Conservation (phyloP, 2,329 filamentous ascomycete genomes). For the Colletotrichum noveboracense region DNA sequence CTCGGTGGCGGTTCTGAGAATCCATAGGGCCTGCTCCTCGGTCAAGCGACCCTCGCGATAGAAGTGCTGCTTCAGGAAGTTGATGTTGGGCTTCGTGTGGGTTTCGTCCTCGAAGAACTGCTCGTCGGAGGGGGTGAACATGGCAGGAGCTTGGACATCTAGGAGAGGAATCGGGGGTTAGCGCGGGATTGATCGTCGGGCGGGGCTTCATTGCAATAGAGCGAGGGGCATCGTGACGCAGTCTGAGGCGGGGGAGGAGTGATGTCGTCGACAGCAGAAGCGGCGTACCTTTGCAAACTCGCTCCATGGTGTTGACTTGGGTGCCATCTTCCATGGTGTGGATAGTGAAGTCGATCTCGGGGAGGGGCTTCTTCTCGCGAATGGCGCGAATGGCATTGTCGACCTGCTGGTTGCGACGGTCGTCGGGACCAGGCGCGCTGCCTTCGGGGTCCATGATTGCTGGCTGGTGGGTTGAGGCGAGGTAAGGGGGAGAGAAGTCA, state of each 20-base stretch:
- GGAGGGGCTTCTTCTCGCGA: conserved; percentile 90
- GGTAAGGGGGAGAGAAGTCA: not conserved
- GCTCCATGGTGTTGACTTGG: conserved; percentile 93
- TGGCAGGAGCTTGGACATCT: conserved; percentile 98
- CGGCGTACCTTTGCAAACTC: conserved; percentile 92
- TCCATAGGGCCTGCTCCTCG: conserved; percentile 96
- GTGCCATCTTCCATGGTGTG: conserved; percentile 98
- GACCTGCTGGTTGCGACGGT: conserved; percentile 66
- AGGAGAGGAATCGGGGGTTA: conserved; percentile 28
- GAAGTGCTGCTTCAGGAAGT: conserved; percentile 97
- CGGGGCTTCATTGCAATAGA: conserved; percentile 10
- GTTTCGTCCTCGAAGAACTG: conserved; percentile 92
- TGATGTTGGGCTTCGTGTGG: conserved; percentile 86
- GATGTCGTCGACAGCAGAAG: conserved; percentile 6
- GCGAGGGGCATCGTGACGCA: conserved; percentile 14
- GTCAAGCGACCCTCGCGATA: conserved; percentile 96
- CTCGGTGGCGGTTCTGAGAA: conserved; percentile 86
- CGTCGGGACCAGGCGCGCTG: conserved; percentile 39
- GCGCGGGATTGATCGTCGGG: conserved; percentile 25
- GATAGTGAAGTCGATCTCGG: conserved; percentile 98
- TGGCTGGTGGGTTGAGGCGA: not conserved
- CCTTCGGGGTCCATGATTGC: conserved; percentile 55
- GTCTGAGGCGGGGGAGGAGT: conserved; percentile 18
- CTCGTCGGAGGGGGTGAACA: conserved; percentile 89
- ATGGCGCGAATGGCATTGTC: conserved; percentile 94